Evolutionary conservation across 1,284 basidiomycete species (phyloP).

Genomic region (Crepidotus sp.): DNA sequence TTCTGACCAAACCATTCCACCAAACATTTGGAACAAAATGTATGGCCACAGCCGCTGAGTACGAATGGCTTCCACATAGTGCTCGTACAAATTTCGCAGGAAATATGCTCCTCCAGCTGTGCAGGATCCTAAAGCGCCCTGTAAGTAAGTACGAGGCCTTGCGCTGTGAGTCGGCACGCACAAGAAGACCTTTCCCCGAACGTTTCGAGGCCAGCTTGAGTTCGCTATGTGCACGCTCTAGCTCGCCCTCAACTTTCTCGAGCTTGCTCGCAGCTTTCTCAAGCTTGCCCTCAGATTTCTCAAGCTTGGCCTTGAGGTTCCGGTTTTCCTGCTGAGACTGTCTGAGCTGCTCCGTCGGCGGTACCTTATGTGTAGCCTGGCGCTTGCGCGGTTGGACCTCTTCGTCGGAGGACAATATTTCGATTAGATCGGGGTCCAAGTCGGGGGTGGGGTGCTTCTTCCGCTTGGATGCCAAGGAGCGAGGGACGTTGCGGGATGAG

Average conservation of each 20-base stretch:
- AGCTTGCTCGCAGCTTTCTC: not conserved
- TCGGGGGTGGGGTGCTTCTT: conserved; percentile 16
- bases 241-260: conserved; percentile 7
- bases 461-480: conserved; percentile 8
- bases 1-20: conserved; percentile 54
- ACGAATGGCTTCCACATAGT: conserved; percentile 59
- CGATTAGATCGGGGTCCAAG: conserved; percentile 41
- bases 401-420: conserved; percentile 47
- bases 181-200: conserved; percentile 21
- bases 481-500: not conserved
- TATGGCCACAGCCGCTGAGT: conserved; percentile 58
- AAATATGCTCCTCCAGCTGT: conserved; percentile 44
- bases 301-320: not conserved
- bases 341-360: conserved; percentile 23
- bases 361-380: conserved; percentile 17
- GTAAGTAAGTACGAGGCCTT: too few relatives aligned
- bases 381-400: conserved; percentile 22
- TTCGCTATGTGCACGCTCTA: conserved; percentile 7
- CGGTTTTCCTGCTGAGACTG: conserved; percentile 32
- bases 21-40: conserved; percentile 56
- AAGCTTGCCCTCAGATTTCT: too few relatives aligned
- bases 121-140: conserved; percentile 27
- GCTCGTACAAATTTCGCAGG: conserved; percentile 53
- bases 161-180: conserved; percentile 20
- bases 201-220: conserved; percentile 12